These are phyloP conservation scores for Blastocystis hominis DNA, from an alignment of 352 stramenopile genomes.

Conservation along the genomic window DNA sequence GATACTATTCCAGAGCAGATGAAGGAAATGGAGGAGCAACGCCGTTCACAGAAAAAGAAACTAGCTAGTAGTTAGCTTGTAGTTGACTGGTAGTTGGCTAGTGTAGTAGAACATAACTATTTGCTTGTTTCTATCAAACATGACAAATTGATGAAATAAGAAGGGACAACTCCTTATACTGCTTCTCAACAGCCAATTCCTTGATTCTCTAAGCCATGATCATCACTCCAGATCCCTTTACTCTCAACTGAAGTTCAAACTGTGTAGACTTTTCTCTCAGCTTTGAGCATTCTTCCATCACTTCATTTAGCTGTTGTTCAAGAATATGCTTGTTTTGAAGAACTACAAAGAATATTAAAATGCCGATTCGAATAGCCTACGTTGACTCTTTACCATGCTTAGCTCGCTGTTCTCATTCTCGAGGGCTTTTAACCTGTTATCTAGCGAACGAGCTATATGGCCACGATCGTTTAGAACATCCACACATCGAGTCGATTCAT, in stretches of 20 bases:
- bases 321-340: conserved; percentile 53
- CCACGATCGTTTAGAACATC: background rate
- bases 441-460: background rate
- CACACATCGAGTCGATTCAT: background rate
- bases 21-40: conserved; percentile 48
- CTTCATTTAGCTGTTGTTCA: conserved; percentile 51
- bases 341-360: background rate
- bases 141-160: background rate
- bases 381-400: conserved; percentile 42
- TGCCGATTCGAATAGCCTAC: background rate
- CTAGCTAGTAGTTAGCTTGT: background rate
- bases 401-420: conserved; percentile 31
- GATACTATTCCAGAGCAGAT: conserved; percentile 39
- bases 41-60: conserved; percentile 2
- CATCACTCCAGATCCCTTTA: background rate
- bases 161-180: conserved; percentile 3
- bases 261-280: background rate
- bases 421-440: background rate
- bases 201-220: conserved; percentile 9
- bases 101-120: background rate
- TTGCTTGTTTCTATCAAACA: background rate
- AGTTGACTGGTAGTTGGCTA: background rate
- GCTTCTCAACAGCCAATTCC: background rate
- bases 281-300: background rate
- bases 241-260: conserved; percentile 16